Conservation (phyloP, 179 eudicot species). For the Heliamphora pulchella region DNA sequence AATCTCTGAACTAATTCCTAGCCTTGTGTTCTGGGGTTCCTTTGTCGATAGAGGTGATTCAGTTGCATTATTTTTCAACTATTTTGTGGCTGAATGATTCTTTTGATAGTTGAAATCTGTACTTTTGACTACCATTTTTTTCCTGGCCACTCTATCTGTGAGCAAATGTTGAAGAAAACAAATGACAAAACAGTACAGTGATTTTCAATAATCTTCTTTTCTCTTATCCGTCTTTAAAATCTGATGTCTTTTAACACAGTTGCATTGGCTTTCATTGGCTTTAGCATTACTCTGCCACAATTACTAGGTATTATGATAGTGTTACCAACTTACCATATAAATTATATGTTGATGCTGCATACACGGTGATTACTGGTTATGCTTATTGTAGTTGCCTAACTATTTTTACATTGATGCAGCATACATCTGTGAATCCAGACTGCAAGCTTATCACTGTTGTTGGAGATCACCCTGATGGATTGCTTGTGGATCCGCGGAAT, state of each 20-base stretch:
- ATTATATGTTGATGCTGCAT: not conserved
- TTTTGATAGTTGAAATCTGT: not conserved
- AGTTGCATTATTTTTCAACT: not conserved
- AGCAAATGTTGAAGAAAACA: not conserved
- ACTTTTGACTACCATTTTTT: not conserved
- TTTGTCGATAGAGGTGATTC: not conserved
- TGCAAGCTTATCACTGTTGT: constrained; percentile 63
- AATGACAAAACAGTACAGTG: not conserved
- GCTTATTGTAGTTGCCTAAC: not conserved
- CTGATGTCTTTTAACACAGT: not conserved
- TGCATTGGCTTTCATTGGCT: not conserved
- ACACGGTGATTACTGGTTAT: not conserved
- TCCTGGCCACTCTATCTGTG: not conserved
- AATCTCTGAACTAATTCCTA: not conserved
- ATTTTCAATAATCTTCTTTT: not conserved
- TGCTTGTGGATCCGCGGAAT: constrained; percentile 58
- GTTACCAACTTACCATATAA: not conserved
- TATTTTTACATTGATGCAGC: constrained; percentile 43
- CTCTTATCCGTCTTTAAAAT: not conserved
- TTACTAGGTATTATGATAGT: not conserved
- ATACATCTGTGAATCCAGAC: constrained; percentile 80
- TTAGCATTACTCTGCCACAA: not conserved
- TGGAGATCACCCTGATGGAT: constrained; percentile 66
- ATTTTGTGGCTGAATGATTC: not conserved
- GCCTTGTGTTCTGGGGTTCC: not conserved